Conservation (phyloP, 2,329 filamentous ascomycete genomes). For the Alternaria longipes region DNA sequence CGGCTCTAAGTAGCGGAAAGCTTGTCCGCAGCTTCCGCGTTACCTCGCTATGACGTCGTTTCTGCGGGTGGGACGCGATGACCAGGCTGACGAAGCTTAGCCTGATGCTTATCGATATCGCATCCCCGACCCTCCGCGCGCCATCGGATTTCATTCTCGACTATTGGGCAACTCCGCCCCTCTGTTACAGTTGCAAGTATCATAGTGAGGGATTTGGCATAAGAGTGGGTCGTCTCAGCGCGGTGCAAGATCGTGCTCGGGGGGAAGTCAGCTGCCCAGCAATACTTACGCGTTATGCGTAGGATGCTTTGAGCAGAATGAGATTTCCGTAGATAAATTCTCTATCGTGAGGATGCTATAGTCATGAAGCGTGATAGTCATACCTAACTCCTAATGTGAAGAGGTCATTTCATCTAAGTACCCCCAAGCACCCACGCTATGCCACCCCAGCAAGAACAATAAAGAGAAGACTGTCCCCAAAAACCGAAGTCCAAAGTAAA, state of each 20-base stretch:
- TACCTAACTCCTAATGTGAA: conserved; percentile 3
- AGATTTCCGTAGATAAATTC: not conserved
- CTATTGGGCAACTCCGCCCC: not conserved
- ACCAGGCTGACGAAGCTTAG: conserved; percentile 28
- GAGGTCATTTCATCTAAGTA: not conserved
- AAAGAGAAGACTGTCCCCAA: not conserved
- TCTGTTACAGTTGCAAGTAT: no score
- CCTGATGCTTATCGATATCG: conserved; percentile 22
- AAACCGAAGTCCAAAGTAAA: conserved; percentile 4
- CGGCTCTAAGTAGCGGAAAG: conserved; percentile 1
- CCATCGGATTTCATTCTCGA: not conserved
- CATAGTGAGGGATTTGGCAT: not conserved
- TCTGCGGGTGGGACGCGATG: conserved; percentile 11
- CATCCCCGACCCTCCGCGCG: not conserved
- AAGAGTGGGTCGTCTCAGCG: not conserved
- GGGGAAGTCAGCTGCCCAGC: not conserved
- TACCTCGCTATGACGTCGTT: conserved; percentile 31
- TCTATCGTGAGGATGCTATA: conserved; percentile 1
- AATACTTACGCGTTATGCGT: not conserved
- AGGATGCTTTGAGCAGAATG: not conserved
- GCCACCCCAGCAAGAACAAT: conserved; percentile 23
- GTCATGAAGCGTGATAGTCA: conserved; percentile 4
- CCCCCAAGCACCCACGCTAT: conserved; percentile 33
- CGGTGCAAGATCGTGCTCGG: not conserved
- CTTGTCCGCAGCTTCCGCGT: conserved; percentile 26